Conservation (phyloP, 2,329 filamentous ascomycete genomes). For the Fusarium concolor region DNA sequence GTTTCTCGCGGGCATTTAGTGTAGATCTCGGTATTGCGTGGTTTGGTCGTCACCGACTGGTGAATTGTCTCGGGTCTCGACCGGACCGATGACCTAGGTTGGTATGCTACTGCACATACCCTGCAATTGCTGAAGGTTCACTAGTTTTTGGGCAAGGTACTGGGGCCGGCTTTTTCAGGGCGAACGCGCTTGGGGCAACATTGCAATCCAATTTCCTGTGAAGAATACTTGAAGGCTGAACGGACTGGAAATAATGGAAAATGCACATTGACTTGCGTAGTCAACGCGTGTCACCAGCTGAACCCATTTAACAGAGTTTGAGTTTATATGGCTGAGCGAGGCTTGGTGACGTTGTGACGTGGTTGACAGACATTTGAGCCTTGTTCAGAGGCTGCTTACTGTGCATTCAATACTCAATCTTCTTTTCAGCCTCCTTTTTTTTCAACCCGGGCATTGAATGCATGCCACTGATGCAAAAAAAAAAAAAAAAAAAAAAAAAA, state of each 20-base stretch:
- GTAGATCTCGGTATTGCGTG: not conserved
- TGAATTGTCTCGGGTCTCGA: not conserved
- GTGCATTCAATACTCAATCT: not conserved
- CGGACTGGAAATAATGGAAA: not conserved
- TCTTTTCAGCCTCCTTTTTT: too few species aligned
- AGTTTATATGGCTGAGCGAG: not conserved
- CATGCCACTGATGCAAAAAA: not conserved
- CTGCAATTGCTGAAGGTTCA: not conserved
- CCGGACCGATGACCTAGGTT: not conserved
- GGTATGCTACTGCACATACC: not conserved
- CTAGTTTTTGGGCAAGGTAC: not conserved
- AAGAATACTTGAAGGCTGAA: too few species aligned
- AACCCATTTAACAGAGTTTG: not conserved
- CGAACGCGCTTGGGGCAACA: not conserved
- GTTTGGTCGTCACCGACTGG: not conserved
- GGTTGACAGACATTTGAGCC: not conserved
- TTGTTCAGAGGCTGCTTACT: too few species aligned
- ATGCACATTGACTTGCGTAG: not conserved
- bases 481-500: too few species aligned
- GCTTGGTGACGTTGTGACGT: not conserved
- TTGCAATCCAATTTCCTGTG: not conserved
- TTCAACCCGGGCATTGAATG: not conserved
- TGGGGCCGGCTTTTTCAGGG: slow-evolving; percentile 1
- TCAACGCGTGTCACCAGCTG: not conserved
- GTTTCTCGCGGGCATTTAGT: not conserved